Base-by-base conservation (phyloP, 2,329 filamentous ascomycete genomes). In the Ascochyta viciae-villosae region DNA sequence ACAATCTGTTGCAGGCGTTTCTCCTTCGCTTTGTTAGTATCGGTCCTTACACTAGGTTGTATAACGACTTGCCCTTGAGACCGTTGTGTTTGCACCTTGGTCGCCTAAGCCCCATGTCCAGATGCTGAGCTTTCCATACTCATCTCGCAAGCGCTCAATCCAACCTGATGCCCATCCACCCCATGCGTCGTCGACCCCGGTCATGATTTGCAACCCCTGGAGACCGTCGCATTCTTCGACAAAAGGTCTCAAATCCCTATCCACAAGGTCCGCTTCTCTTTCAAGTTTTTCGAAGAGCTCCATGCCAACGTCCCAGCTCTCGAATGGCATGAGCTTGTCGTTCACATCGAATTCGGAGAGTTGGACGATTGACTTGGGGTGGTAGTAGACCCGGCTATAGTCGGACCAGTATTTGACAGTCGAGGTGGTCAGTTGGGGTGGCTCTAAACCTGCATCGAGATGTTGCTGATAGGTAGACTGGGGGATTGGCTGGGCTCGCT, bases 341-440 rank as follows among this genome's bases (percentile, higher is more conserved):
- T 90, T 88, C 33, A 96, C 81, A 72, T 96, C 91, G 70, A 91
- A 96, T 69, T 97, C 92, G 3, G 70, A 74, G 23, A 98, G 81
- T 72, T 96, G 93, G 9, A 96, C 83, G 50, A 96, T 85, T 12
- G 92, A 96, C 50, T 86, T 87, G 8, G 95, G 95, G 72, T 98
- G 93, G 73, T 90, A 97, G 76, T 87, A 99, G n/a, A 95, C 85
- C 24, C 92, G 87, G 65, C 91, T 96, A 76, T 92, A 98, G 76
- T 99, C 95, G 29, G 92, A 96, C 94, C 95, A 99, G 78, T 95
- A 98, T 50, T 92, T 86, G n/a, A 98, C 90, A 10, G 85, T 84
- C 6, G 87, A 84, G 1, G 87, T 82, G 1, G 83, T 89, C 19
- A 96, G 82, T 48, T 81, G 78, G 0, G 89, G 85, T 6, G 88